A percentile compares a stretch with the other conserved stretches of the same genome.
Evolutionary conservation across 257 asterid species (phyloP).

Genomic region (Solanum bulbocastanum): DNA sequence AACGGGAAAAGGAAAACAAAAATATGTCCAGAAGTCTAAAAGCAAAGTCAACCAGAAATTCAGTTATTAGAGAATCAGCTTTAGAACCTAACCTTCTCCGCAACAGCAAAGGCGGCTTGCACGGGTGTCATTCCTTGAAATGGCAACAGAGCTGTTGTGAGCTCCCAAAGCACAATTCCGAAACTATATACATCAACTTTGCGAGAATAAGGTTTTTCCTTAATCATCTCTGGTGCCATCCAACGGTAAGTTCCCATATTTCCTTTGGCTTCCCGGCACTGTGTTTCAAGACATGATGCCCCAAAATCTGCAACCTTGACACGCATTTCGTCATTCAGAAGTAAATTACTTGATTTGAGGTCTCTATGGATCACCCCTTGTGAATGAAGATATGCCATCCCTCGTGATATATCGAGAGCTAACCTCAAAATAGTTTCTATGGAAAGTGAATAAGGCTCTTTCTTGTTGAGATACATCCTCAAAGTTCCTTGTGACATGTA

Average conservation of each 20-base stretch:
- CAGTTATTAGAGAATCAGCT: neutral
- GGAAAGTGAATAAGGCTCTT: constrained; percentile 65
- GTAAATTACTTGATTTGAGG: constrained; percentile 83
- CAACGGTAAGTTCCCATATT: constrained; percentile 81
- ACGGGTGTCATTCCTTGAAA: constrained; percentile 79
- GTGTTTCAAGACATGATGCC: constrained; percentile 64
- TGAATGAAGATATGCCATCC: constrained; percentile 78
- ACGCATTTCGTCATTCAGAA: constrained; percentile 61
- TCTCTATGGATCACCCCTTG: constrained; percentile 88
- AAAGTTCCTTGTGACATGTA: constrained; percentile 82
- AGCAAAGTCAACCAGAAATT: neutral
- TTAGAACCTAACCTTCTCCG: constrained; percentile 45
- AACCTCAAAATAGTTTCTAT: constrained; percentile 40
- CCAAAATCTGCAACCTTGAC: constrained; percentile 92
- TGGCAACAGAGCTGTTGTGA: constrained; percentile 65
- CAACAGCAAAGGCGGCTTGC: constrained; percentile 78
- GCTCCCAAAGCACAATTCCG: constrained; percentile 83
- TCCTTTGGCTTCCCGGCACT: constrained; percentile 46
- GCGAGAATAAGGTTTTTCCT: constrained; percentile 51
- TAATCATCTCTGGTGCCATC: constrained; percentile 97
- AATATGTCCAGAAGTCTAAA: neutral
- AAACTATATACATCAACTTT: constrained; percentile 85
- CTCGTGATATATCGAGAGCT: constrained; percentile 78
- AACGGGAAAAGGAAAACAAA: neutral
- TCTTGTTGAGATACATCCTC: constrained; percentile 71